Evolutionary conservation across 164 flowering plant genomes (phyloP).

Genomic region (Umbilicus rupestris): DNA sequence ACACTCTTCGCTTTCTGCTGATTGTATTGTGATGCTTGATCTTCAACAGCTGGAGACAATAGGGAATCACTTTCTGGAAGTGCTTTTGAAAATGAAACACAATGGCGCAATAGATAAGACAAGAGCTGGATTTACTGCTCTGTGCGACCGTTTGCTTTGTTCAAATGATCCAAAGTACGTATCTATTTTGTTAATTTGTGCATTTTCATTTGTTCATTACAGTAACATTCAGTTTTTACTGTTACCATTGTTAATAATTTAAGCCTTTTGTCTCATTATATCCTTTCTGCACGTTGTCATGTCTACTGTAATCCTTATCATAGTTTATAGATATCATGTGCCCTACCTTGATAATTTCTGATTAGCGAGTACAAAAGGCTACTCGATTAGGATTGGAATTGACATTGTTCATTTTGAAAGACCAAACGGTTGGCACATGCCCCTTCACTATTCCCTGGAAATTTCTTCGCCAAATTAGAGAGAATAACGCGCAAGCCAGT

Average conservation of each 20-base stretch:
- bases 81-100: slow-evolving; percentile 96
- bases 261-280: background rate
- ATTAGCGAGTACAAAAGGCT: background rate
- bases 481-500: background rate
- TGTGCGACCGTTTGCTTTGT: slow-evolving; percentile 94
- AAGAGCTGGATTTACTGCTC: slow-evolving; percentile 96
- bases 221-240: background rate
- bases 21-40: slow-evolving; percentile 52
- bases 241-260: background rate
- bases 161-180: slow-evolving; percentile 86
- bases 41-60: slow-evolving; percentile 73
- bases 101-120: slow-evolving; percentile 99
- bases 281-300: background rate
- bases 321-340: too few relatives aligned
- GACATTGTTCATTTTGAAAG: too few relatives aligned
- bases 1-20: slow-evolving; percentile 17
- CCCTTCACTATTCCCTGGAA: background rate
- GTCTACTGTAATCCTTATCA: background rate
- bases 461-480: background rate
- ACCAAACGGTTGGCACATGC: background rate
- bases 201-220: background rate
- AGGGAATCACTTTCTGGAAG: slow-evolving; percentile 86
- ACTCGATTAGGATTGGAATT: background rate
- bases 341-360: background rate
- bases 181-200: background rate